Conservation (phyloP, 2,329 filamentous ascomycete genomes). For the Colletotrichum eremochloae region DNA sequence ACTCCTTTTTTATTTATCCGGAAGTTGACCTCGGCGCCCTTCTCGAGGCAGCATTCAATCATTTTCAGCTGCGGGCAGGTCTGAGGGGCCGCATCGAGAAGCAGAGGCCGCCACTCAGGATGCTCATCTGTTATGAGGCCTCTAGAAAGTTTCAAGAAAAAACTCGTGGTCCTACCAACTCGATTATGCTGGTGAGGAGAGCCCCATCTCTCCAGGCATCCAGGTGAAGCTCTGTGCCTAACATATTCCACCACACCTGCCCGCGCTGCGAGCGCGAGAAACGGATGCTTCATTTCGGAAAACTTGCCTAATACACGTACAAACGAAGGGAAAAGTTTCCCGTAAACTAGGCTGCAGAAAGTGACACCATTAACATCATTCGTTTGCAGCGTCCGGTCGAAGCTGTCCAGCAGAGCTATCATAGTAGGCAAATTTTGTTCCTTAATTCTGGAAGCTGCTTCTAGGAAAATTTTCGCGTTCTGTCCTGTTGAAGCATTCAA, state of each 20-base stretch:
- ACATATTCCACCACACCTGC: not conserved
- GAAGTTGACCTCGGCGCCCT: not conserved
- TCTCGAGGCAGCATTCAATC: not conserved
- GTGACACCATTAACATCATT: too few relatives aligned
- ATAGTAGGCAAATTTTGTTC: not conserved
- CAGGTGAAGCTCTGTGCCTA: not conserved
- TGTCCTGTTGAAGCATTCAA: too few relatives aligned
- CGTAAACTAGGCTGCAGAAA: too few relatives aligned
- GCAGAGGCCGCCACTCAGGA: not conserved
- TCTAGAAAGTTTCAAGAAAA: not conserved
- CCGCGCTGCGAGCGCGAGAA: not conserved
- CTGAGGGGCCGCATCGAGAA: not conserved
- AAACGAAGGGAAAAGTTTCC: too few relatives aligned
- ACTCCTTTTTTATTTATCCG: not conserved
- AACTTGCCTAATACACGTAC: too few relatives aligned
- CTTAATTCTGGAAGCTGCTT: not conserved
- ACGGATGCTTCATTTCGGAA: too few relatives aligned
- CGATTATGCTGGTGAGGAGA: not conserved
- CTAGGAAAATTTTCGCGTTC: too few relatives aligned
- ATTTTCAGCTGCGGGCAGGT: not conserved
- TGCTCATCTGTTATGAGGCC: not conserved
- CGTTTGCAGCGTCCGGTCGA: not conserved
- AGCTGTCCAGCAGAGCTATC: not conserved
- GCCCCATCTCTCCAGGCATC: not conserved
- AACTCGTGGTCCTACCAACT: not conserved